Conservation (phyloP, 495 filamentous ascomycete species). For the Extremus antarcticus region DNA sequence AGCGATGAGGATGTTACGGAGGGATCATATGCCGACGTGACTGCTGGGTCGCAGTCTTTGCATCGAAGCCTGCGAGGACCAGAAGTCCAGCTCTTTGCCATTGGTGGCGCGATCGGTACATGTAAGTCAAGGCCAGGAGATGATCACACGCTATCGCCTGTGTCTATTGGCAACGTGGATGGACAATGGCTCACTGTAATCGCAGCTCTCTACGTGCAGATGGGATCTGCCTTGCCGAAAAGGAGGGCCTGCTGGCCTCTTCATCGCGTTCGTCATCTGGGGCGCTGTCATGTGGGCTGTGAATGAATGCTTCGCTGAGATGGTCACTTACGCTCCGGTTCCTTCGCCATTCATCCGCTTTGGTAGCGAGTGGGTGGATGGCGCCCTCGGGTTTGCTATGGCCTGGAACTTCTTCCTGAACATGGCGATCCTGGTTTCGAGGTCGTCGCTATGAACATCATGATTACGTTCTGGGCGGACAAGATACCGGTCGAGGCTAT, state of each 20-base stretch:
- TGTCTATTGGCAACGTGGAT: neutral
- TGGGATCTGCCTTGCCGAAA: slow-evolving; percentile 20
- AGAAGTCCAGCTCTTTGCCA: slow-evolving; percentile 26
- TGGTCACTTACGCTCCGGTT: slow-evolving; percentile 35
- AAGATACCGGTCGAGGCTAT: slow-evolving; percentile 29
- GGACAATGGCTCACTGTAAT: neutral
- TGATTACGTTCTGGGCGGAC: slow-evolving; percentile 36
- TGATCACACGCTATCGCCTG: too few species aligned
- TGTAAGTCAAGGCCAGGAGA: too few species aligned
- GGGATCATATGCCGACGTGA: neutral
- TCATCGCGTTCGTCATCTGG: slow-evolving; percentile 21
- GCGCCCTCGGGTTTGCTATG: slow-evolving; percentile 37
- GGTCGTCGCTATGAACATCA: slow-evolving; percentile 39
- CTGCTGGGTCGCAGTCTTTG: neutral
- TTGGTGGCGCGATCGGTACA: slow-evolving; percentile 28
- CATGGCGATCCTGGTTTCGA: slow-evolving; percentile 41
- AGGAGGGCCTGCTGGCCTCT: slow-evolving; percentile 24
- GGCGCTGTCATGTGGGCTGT: slow-evolving; percentile 21
- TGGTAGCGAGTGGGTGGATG: slow-evolving; percentile 36
- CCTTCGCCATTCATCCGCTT: slow-evolving; percentile 32
- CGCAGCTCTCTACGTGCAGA: slow-evolving; percentile 20
- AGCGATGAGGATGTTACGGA: neutral
- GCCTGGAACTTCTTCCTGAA: slow-evolving; percentile 32
- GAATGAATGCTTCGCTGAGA: slow-evolving; percentile 38
- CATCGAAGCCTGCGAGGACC: slow-evolving; percentile 2